These are phyloP conservation scores for Saitozyma sp. DNA, from an alignment of 768 basidiomycete genomes.

Conservation along the genomic window DNA sequence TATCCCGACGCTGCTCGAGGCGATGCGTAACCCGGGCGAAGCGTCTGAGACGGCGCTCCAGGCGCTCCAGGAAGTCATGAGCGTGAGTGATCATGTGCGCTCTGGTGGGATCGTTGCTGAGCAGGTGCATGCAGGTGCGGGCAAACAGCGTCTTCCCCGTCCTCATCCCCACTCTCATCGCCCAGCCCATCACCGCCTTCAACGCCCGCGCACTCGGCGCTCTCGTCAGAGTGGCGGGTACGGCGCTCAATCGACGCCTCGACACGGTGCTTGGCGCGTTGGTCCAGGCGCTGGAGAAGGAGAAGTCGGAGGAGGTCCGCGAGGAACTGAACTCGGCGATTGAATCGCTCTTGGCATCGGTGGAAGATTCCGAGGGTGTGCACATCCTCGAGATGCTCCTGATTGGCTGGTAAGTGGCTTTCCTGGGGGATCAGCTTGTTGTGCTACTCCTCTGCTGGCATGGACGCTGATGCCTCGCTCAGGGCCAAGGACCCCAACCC, in stretches of 20 bases:
- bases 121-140: slow-evolving; percentile 65
- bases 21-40: slow-evolving; percentile 86
- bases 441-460: too few relatives aligned
- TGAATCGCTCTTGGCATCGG: slow-evolving; percentile 70
- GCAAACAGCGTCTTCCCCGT: slow-evolving; percentile 96
- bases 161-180: slow-evolving; percentile 86
- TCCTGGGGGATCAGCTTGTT: not conserved
- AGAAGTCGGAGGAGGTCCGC: slow-evolving; percentile 67
- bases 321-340: slow-evolving; percentile 74
- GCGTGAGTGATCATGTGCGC: slow-evolving; percentile 58
- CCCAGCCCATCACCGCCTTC: slow-evolving; percentile 88
- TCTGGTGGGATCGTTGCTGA: not conserved
- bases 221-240: slow-evolving; percentile 89
- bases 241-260: slow-evolving; percentile 79
- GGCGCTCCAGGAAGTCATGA: slow-evolving; percentile 91
- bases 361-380: slow-evolving; percentile 81
- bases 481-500: slow-evolving; percentile 80
- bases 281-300: slow-evolving; percentile 69
- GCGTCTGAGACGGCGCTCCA: slow-evolving; percentile 93
- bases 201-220: slow-evolving; percentile 88
- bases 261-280: slow-evolving; percentile 75
- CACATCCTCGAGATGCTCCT: slow-evolving; percentile 85
- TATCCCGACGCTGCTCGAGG: slow-evolving; percentile 90
- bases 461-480: not conserved
- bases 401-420: slow-evolving; percentile 71